Evolutionary conservation across 768 basidiomycete species (phyloP).

Genomic region (Psilocybe cyanescens): DNA sequence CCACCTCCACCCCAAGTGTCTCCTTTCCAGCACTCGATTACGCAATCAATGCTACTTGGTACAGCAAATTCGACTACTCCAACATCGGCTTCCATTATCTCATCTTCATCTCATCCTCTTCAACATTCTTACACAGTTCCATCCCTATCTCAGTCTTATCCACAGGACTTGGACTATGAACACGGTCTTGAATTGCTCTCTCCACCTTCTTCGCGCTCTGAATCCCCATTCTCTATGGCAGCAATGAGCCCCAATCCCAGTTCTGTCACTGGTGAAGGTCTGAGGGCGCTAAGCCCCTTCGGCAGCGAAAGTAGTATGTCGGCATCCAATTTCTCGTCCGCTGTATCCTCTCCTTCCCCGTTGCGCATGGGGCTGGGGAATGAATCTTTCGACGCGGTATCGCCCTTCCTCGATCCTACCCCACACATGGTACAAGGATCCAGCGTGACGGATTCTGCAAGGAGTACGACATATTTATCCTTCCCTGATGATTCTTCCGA

Average conservation of each 20-base stretch:
- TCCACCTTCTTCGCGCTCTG: constrained; percentile 44
- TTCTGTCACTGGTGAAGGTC: not conserved
- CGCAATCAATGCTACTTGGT: constrained; percentile 12
- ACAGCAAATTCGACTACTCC: not conserved
- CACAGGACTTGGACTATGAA: constrained; percentile 46
- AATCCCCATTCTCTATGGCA: constrained; percentile 42
- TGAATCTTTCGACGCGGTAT: constrained; percentile 21
- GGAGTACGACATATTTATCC: constrained; percentile 21
- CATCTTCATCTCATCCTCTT: constrained; percentile 4
- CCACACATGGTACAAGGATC: not conserved
- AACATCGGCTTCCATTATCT: not conserved
- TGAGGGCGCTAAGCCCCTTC: constrained; percentile 11
- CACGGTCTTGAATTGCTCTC: constrained; percentile 47
- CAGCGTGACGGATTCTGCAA: constrained; percentile 14
- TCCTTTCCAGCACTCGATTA: constrained; percentile 11
- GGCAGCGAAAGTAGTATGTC: constrained; percentile 2
- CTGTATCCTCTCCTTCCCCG: constrained; percentile 16
- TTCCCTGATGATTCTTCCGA: constrained; percentile 13
- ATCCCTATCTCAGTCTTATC: constrained; percentile 46
- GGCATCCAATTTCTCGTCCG: constrained; percentile 13
- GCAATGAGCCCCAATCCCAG: constrained; percentile 20
- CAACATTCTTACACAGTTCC: constrained; percentile 27
- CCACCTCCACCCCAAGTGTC: constrained; percentile 9
- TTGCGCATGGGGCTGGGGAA: constrained; percentile 19
- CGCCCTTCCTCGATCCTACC: constrained; percentile 12